Evolutionary conservation across 2,329 filamentous ascomycete genomes (phyloP).

Genomic region (Ophiostoma australiae): DNA sequence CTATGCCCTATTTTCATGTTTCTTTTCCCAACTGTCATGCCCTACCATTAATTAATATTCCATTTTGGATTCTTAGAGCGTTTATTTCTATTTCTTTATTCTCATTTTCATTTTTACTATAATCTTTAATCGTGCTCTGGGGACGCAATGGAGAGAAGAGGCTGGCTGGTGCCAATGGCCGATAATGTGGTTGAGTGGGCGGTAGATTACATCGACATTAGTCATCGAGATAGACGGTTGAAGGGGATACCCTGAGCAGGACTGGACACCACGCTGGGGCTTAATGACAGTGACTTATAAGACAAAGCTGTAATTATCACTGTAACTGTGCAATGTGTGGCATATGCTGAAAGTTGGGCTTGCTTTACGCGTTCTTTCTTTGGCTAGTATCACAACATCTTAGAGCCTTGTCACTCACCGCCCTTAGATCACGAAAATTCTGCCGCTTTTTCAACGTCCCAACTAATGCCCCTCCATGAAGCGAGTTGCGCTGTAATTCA

Average conservation of each 20-base stretch:
- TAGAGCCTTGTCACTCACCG: conserved; percentile 7
- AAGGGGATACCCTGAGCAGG: background rate
- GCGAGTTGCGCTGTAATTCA: background rate
- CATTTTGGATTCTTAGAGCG: conserved; percentile 15
- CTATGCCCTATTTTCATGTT: background rate
- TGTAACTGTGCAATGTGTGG: background rate
- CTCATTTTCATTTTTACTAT: conserved; percentile 14
- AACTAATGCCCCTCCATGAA: background rate
- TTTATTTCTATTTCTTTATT: conserved; percentile 19
- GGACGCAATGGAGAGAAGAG: conserved; percentile 8
- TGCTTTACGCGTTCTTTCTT: background rate
- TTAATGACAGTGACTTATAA: background rate
- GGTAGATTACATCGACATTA: background rate
- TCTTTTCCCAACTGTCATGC: conserved; percentile 10
- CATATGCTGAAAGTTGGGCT: too few relatives aligned
- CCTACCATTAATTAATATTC: conserved; percentile 20
- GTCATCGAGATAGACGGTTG: background rate
- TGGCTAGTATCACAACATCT: background rate
- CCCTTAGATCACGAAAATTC: background rate
- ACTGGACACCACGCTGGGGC: background rate
- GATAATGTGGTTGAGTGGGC: conserved; percentile 16
- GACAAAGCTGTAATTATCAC: background rate
- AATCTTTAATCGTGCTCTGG: conserved; percentile 11
- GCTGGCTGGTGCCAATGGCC: conserved; percentile 21
- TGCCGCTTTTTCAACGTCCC: background rate